Evolutionary conservation across 2,329 filamentous ascomycete species (phyloP).

Genomic region (Neofusicoccum sp.): DNA sequence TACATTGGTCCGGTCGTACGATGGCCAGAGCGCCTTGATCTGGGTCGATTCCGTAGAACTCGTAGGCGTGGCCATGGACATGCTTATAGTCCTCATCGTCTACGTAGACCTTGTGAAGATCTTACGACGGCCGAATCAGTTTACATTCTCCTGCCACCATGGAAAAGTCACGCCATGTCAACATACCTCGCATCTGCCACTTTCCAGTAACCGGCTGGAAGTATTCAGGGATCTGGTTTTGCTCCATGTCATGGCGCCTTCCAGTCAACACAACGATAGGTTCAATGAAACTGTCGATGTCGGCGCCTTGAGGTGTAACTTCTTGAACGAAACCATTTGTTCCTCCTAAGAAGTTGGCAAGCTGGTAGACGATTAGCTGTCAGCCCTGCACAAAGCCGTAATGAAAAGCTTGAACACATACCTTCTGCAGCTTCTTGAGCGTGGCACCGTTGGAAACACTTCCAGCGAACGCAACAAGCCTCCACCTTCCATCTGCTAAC

Average conservation of each 20-base stretch:
- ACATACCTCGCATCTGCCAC: constrained; percentile 57
- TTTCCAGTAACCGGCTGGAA: constrained; percentile 61
- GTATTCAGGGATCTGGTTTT: constrained; percentile 56
- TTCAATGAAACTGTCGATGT: constrained; percentile 61
- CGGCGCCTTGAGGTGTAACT: constrained; percentile 47
- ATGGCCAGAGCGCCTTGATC: constrained; percentile 47
- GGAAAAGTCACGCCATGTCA: not conserved
- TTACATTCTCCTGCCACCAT: not conserved
- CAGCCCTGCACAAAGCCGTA: not conserved
- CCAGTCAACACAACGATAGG: constrained; percentile 57
- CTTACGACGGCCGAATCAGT: constrained; percentile 39
- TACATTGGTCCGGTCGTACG: constrained; percentile 56
- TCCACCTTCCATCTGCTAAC: constrained; percentile 56
- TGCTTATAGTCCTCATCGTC: constrained; percentile 56
- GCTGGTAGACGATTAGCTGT: not conserved
- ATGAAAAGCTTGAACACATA: not conserved
- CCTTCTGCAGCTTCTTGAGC: constrained; percentile 12
- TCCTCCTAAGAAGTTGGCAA: constrained; percentile 24
- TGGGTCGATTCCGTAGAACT: constrained; percentile 55
- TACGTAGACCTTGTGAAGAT: constrained; percentile 63
- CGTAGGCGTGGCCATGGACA: constrained; percentile 51
- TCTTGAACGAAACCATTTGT: constrained; percentile 38
- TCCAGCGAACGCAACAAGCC: constrained; percentile 54
- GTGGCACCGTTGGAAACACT: constrained; percentile 38
- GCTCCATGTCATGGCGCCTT: constrained; percentile 51